Conservation (phyloP, 148 eudicot species). For the Rhododendron griersonianum region DNA sequence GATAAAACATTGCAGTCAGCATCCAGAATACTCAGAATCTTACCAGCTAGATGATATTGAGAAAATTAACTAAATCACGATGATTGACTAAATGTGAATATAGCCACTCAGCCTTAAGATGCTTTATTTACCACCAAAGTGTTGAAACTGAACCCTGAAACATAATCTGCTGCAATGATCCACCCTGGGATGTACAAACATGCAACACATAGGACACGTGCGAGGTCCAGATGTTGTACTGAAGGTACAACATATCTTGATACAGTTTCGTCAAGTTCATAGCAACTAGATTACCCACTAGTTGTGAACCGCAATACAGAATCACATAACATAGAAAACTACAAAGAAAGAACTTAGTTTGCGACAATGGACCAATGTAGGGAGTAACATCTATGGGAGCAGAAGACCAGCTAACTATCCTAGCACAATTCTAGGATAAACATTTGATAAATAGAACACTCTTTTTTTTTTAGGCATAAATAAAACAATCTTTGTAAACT, state of each 20-base stretch:
- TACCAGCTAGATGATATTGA: not conserved
- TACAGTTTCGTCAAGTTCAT: not conserved
- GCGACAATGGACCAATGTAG: not conserved
- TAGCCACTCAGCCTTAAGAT: not conserved
- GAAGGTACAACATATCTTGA: not conserved
- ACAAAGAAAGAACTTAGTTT: not conserved
- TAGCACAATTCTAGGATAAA: not conserved
- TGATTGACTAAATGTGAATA: not conserved
- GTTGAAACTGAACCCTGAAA: not conserved
- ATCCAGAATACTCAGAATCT: not conserved
- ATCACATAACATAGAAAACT: not conserved
- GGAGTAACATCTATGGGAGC: not conserved
- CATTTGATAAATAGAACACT: not conserved
- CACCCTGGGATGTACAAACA: not conserved
- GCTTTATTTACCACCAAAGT: not conserved
- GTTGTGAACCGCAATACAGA: not conserved
- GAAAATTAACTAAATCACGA: not conserved
- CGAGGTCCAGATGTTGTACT: not conserved
- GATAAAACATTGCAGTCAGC: not conserved
- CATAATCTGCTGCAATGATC: not conserved
- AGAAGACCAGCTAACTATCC: not conserved
- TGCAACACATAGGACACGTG: not conserved
- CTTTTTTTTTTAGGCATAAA: not conserved
- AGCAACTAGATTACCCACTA: not conserved
- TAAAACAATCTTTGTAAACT: not conserved